phyloP scores from a whole-genome alignment of 805 yeast species.

The Candida lessepsii region DNA sequence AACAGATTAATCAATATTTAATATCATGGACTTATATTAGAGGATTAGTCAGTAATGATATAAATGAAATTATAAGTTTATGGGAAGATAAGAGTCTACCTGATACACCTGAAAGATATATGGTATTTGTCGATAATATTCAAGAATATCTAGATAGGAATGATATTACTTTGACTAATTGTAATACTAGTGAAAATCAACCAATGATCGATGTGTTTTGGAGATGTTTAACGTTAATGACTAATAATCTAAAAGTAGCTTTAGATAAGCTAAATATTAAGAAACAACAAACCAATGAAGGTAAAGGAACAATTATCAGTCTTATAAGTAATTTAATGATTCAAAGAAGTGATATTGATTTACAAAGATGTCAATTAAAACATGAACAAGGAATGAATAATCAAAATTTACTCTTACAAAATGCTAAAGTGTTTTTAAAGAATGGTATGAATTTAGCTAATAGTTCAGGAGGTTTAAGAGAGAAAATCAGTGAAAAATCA shows the following conservation, averaged over 20 bases:
- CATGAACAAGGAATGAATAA: conserved; percentile 31
- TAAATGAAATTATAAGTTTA: conserved; percentile 23
- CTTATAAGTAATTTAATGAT: conserved; percentile 44
- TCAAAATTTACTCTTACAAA: conserved; percentile 30
- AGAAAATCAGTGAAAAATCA: conserved; percentile 42
- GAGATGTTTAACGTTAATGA: conserved; percentile 40
- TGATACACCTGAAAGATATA: conserved; percentile 32
- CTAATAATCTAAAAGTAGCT: conserved; percentile 36
- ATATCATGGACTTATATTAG: conserved; percentile 26
- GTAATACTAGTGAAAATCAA: conserved; percentile 7
- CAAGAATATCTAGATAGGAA: conserved; percentile 43
- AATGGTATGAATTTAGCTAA: conserved; percentile 47
- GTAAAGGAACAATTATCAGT: conserved; percentile 30
- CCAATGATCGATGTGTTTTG: conserved; percentile 29
- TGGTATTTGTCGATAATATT: conserved; percentile 44
- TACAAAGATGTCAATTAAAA: conserved; percentile 43
- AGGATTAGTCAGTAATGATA: conserved; percentile 26
- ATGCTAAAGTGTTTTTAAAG: conserved; percentile 43
- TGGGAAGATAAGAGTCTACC: conserved; percentile 35
- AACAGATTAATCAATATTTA: conserved; percentile 30
- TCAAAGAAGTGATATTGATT: conserved; percentile 53
- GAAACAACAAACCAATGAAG: conserved; percentile 21
- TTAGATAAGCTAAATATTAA: conserved; percentile 29
- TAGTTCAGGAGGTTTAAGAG: conserved; percentile 51
- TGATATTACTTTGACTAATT: conserved; percentile 17